Evolutionary conservation across 2,329 filamentous ascomycete species (phyloP).

Genomic region (Colletotrichum sp.): DNA sequence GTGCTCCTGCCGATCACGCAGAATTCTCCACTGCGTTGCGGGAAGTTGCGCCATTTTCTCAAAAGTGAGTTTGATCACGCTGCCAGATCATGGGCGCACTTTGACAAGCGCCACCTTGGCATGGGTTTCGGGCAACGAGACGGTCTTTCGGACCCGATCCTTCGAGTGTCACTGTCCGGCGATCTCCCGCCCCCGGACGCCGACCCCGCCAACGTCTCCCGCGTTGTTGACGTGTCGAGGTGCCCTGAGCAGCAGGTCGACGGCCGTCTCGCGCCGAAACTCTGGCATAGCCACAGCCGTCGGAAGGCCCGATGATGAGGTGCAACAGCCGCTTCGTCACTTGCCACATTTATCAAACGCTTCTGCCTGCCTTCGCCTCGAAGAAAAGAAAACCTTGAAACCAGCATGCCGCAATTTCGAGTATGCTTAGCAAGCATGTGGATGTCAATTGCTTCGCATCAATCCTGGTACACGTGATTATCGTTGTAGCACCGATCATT

Average conservation of each 20-base stretch:
- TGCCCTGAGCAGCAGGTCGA: not conserved
- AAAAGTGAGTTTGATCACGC: slow-evolving; percentile 1
- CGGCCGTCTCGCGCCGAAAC: not conserved
- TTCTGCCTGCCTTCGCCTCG: not conserved
- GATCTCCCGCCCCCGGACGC: not conserved
- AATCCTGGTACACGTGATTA: not conserved
- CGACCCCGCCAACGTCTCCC: not conserved
- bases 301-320: not conserved
- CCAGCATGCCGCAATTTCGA: not conserved
- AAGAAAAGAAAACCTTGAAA: not conserved
- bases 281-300: not conserved
- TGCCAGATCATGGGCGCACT: not conserved
- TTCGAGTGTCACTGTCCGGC: not conserved
- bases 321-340: not conserved
- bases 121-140: not conserved
- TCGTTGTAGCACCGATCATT: not conserved
- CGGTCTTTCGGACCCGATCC: not conserved
- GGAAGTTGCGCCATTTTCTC: not conserved
- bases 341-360: not conserved
- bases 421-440: not conserved
- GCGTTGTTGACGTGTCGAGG: not conserved
- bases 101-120: slow-evolving; percentile 11
- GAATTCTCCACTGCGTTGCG: not conserved
- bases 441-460: not conserved
- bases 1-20: not conserved